A percentile compares a stretch with the other conserved stretches of the same genome.
phyloP scores from a whole-genome alignment of 257 asterid genomes.

The Jasminum sambac region DNA sequence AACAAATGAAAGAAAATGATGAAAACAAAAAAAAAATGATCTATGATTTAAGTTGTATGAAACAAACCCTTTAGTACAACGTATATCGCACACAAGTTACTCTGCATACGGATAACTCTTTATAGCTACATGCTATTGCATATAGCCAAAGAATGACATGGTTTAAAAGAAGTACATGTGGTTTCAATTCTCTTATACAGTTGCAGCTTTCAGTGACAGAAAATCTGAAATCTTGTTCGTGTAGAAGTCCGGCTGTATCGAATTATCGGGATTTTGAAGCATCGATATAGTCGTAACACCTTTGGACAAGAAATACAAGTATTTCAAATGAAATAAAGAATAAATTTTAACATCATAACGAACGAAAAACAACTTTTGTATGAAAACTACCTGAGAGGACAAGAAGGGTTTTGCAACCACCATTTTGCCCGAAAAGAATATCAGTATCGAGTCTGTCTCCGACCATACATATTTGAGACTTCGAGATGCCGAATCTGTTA shows the following conservation, averaged over 20 bases:
- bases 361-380: not conserved
- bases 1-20: too few species aligned
- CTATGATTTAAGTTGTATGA: too few species aligned
- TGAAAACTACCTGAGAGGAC: slow-evolving; percentile 76
- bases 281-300: slow-evolving; percentile 77
- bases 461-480: slow-evolving; percentile 97
- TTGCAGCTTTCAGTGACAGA: slow-evolving; percentile 73
- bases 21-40: too few species aligned
- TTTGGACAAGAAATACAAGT: slow-evolving; percentile 18
- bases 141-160: slow-evolving; percentile 2
- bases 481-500: slow-evolving; percentile 74
- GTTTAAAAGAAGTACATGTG: slow-evolving; percentile 11
- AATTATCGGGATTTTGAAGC: slow-evolving; percentile 78
- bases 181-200: slow-evolving; percentile 33
- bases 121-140: not conserved
- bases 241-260: slow-evolving; percentile 87
- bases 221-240: slow-evolving; percentile 87
- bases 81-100: too few species aligned
- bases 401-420: slow-evolving; percentile 96
- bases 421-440: slow-evolving; percentile 91
- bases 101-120: not conserved
- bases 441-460: slow-evolving; percentile 96
- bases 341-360: not conserved
- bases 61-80: too few species aligned
- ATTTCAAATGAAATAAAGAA: not conserved